phyloP scores from a whole-genome alignment of 2,329 filamentous ascomycete species.

The Ophiostoma montium region DNA sequence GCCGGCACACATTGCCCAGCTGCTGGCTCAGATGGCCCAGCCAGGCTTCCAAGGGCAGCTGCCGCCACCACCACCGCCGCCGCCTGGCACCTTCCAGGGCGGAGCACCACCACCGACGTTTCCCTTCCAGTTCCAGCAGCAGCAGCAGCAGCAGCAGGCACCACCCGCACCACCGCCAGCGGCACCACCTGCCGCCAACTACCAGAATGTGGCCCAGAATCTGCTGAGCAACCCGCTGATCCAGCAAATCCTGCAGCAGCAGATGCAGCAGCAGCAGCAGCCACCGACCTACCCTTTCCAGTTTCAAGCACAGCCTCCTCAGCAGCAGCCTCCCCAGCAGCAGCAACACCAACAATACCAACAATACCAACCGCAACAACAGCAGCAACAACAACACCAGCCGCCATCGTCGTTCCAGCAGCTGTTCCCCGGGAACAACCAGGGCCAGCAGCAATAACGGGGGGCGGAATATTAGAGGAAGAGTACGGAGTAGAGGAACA shows the following conservation, averaged over 20 bases:
- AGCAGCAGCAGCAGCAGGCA: conserved; percentile 16
- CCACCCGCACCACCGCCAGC: conserved; percentile 16
- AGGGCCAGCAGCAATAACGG: conserved; percentile 3
- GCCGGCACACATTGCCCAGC: background rate
- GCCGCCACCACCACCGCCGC: background rate
- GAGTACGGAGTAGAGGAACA: too few relatives aligned
- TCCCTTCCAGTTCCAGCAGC: conserved; percentile 2
- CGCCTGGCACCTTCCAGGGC: conserved; percentile 3
- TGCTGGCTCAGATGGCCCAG: background rate
- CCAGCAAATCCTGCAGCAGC: conserved; percentile 22
- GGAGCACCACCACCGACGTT: background rate
- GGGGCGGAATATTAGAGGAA: background rate
- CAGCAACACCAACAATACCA: conserved; percentile 5
- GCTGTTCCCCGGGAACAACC: conserved; percentile 4
- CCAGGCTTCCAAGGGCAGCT: background rate
- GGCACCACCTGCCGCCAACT: background rate
- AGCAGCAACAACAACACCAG: background rate
- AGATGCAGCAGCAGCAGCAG: conserved; percentile 13
- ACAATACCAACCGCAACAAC: background rate
- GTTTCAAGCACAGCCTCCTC: conserved; percentile 1
- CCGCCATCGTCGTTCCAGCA: conserved; percentile 6
- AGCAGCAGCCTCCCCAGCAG: conserved; percentile 4
- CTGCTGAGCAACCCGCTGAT: conserved; percentile 19
- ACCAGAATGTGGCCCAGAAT: conserved; percentile 1
- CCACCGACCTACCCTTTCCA: conserved; percentile 1